A percentile compares a stretch with the other conserved stretches of the same genome.
phyloP scores from a whole-genome alignment of 768 basidiomycete genomes.

The Leccinum barrowsii region DNA sequence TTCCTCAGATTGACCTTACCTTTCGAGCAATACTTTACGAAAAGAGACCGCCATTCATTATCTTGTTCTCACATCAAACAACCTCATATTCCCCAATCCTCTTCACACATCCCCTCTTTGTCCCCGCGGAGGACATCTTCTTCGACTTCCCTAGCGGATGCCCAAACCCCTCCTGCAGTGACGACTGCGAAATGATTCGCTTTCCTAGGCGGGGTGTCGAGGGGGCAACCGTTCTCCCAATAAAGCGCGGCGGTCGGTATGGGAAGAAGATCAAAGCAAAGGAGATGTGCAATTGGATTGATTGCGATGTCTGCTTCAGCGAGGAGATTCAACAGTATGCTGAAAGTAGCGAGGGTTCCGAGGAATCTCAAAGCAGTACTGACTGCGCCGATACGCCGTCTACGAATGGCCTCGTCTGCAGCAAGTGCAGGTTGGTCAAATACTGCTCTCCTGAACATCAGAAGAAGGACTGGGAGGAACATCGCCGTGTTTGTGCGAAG shows the following conservation, averaged over 20 bases:
- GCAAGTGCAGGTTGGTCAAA: slow-evolving; percentile 75
- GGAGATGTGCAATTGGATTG: slow-evolving; percentile 84
- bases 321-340: slow-evolving; percentile 36
- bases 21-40: slow-evolving; percentile 74
- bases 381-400: slow-evolving; percentile 33
- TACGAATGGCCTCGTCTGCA: slow-evolving; percentile 57
- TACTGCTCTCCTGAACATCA: slow-evolving; percentile 77
- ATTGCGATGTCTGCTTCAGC: slow-evolving; percentile 60
- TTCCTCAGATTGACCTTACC: slow-evolving; percentile 77
- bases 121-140: slow-evolving; percentile 70
- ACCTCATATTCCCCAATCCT: slow-evolving; percentile 80
- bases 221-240: slow-evolving; percentile 57
- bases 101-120: slow-evolving; percentile 68
- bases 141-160: slow-evolving; percentile 78
- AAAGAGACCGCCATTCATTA: slow-evolving; percentile 71
- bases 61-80: slow-evolving; percentile 76
- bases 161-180: slow-evolving; percentile 73
- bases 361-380: slow-evolving; percentile 42
- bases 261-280: slow-evolving; percentile 48
- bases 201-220: slow-evolving; percentile 66
- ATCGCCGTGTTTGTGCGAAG: slow-evolving; percentile 62
- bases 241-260: slow-evolving; percentile 52
- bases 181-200: slow-evolving; percentile 80
- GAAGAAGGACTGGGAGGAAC: slow-evolving; percentile 75
- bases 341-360: slow-evolving; percentile 43